Evolutionary conservation across 192 early-diverging fungal genomes (phyloP), one percentile per base, ranked within the genome.

Genomic region (Rhizophlyctis rosea): DNA sequence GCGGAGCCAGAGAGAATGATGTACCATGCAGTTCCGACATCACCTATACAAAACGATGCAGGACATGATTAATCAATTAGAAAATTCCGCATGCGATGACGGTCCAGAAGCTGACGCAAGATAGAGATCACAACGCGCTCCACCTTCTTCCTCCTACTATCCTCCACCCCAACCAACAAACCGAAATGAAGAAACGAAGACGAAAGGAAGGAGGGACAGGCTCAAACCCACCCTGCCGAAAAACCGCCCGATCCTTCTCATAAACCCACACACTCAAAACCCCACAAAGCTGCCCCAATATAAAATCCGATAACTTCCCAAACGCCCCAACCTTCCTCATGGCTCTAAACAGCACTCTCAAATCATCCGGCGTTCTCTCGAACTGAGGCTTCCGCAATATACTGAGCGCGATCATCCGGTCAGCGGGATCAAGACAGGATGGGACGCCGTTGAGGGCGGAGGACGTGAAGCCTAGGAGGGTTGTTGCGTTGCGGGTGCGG

Each of bases 11-110:
- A 21, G 14, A 80, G 61, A 50, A 80, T 72, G 52, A 80, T 67
- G 59, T 66, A 80, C 77, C 77, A 80, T 16, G 70, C 61, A 3
- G 76, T 80, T 21, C 65, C 78, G 3, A 36, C 27, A n/a, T 79
- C 78, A 5, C 76, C 74, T 71, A 59, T 1, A 34, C 1, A 29
- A 1, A 5, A 77, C 74, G 65, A 59, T 1, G 21, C 1, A 29
- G 0, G 34, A 34, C 2, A 33, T 18, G 56, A 57, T 24, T 33
- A 13, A 57, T 1, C 0, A 3, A 2, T 33, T 57, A 33, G 33
- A 34, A 24, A n/a, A n/a, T 57, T 34, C 32, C 14, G 13, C 24
- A 28, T 24, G 56, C 28, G n/a, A n/a, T n/a, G n/a, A n/a, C n/a
- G n/a, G n/a, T n/a, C n/a, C n/a, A n/a, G n/a, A n/a, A n/a, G n/a